Conservation (phyloP, 2,329 filamentous ascomycete species). For the Claviceps quebecensis region DNA sequence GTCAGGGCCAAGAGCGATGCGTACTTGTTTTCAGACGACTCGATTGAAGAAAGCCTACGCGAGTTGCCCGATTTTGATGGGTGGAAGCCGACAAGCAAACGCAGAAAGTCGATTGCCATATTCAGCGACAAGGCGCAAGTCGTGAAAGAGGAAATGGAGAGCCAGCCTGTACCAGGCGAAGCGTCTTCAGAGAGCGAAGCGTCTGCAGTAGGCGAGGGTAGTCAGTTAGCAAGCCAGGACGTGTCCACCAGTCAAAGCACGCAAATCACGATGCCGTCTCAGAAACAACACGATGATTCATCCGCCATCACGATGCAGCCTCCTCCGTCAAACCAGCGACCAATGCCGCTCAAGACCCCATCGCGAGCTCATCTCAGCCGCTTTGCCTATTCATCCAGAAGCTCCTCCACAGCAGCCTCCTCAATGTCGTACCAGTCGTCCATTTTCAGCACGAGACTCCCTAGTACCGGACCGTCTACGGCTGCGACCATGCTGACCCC, state of each 20-base stretch:
- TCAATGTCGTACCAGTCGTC: constrained; percentile 21
- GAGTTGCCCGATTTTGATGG: constrained; percentile 37
- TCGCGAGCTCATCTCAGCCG: constrained; percentile 18
- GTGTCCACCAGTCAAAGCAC: neutral
- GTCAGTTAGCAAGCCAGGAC: constrained; percentile 1
- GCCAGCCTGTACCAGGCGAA: constrained; percentile 3
- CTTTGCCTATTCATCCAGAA: constrained; percentile 21
- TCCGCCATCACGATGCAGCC: constrained; percentile 13
- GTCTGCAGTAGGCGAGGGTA: neutral
- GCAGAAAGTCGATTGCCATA: constrained; percentile 25
- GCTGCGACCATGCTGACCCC: constrained; percentile 33
- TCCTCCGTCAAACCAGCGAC: constrained; percentile 9
- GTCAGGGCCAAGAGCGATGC: constrained; percentile 23
- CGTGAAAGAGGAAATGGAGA: constrained; percentile 10
- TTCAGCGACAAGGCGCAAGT: constrained; percentile 28
- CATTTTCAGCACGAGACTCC: constrained; percentile 21
- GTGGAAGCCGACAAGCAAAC: constrained; percentile 27
- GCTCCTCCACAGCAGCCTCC: constrained; percentile 20
- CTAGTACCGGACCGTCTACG: constrained; percentile 29
- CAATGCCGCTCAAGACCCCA: constrained; percentile 15
- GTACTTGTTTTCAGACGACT: constrained; percentile 41
- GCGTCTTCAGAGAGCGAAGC: too few relatives aligned
- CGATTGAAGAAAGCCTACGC: constrained; percentile 38
- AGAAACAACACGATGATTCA: neutral
- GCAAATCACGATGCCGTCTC: neutral